A percentile compares a stretch with the other conserved stretches of the same genome.
Conservation (phyloP, 2,329 filamentous ascomycete genomes). For the Cryphonectria parasitica region DNA sequence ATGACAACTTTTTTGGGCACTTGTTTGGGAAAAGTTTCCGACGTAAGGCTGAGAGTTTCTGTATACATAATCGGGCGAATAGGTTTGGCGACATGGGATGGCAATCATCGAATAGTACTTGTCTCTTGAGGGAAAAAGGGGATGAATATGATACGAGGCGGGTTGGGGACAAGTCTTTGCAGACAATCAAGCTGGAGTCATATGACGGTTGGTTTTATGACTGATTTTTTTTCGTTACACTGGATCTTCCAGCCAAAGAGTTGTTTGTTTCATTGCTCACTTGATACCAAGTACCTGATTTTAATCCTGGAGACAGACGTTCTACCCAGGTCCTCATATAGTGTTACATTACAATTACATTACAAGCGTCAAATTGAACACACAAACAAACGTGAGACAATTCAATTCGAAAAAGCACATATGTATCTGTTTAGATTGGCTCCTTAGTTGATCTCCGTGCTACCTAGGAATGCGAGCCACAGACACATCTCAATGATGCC, state of each 20-base stretch:
- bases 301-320: neutral
- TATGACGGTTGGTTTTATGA: neutral
- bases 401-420: neutral
- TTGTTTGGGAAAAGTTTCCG: neutral
- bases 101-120: conserved; percentile 11
- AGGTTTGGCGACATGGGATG: neutral
- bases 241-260: neutral
- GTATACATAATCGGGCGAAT: conserved; percentile 17
- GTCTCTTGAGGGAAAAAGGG: neutral
- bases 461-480: neutral
- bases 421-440: neutral
- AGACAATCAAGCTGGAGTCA: conserved; percentile 20
- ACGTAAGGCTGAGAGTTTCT: neutral
- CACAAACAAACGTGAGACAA: no score
- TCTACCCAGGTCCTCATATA: conserved; percentile 12
- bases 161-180: neutral
- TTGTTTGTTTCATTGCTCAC: conserved; percentile 24
- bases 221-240: neutral
- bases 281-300: conserved; percentile 8
- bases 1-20: neutral
- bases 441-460: neutral
- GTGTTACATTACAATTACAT: neutral
- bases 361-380: no score
- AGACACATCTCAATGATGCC: neutral
- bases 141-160: conserved; percentile 17